These are phyloP conservation scores for Punica granatum DNA, from an alignment of 345 rosid genomes.

Conservation along the genomic window DNA sequence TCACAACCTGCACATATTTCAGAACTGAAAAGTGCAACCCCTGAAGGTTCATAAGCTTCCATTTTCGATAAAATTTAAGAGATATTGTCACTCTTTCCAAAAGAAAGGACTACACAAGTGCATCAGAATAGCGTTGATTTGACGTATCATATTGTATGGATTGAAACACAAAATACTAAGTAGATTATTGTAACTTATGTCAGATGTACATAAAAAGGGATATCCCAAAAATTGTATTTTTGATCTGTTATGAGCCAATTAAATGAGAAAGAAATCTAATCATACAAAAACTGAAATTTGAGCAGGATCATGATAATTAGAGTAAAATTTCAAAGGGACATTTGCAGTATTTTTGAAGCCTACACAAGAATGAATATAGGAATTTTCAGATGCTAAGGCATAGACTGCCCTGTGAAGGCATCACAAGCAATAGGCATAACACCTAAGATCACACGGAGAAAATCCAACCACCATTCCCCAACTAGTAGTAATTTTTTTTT, in stretches of 20 bases:
- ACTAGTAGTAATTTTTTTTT: not conserved
- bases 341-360: not conserved
- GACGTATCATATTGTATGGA: not conserved
- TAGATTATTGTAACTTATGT: not conserved
- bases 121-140: not conserved
- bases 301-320: not conserved
- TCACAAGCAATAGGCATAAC: not conserved
- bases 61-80: not conserved
- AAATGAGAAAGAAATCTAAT: not conserved
- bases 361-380: not conserved
- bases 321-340: not conserved
- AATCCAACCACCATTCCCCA: not conserved
- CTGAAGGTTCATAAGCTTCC: not conserved
- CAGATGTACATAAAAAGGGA: not conserved
- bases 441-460: too few species aligned
- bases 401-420: not conserved
- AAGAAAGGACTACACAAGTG: not conserved
- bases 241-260: not conserved
- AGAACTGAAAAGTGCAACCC: not conserved
- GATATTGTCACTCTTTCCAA: slow-evolving; percentile 8
- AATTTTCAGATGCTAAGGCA: not conserved
- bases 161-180: not conserved
- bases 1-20: not conserved
- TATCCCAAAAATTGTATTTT: not conserved
- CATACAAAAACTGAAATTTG: not conserved